These are phyloP conservation scores for Populus alba DNA, from an alignment of 345 rosid genomes.

Conservation along the genomic window DNA sequence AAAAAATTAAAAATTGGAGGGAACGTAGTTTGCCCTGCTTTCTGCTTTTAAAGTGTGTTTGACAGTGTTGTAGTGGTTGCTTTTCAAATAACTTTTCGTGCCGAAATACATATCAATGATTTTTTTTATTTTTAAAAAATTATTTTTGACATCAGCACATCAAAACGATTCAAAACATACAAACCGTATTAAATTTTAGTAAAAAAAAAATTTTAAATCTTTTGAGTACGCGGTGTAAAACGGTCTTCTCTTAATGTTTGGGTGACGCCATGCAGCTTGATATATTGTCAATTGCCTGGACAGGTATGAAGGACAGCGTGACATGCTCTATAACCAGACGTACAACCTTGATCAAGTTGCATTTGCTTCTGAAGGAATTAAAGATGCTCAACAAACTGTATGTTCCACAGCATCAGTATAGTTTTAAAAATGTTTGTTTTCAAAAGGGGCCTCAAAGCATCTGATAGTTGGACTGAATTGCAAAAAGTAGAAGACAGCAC, in stretches of 20 bases:
- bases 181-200: too few relatives aligned
- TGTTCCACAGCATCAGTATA: slow-evolving; percentile 12
- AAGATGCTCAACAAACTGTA: slow-evolving; percentile 99
- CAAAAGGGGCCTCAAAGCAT: not conserved
- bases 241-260: not conserved
- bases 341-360: slow-evolving; percentile 99
- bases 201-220: too few relatives aligned
- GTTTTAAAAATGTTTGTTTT: not conserved
- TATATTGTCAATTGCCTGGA: not conserved
- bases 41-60: too few relatives aligned
- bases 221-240: too few relatives aligned
- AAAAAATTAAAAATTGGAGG: too few relatives aligned
- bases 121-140: too few relatives aligned
- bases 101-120: too few relatives aligned
- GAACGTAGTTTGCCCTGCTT: too few relatives aligned
- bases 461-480: not conserved
- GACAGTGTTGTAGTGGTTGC: too few relatives aligned
- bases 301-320: slow-evolving; percentile 99
- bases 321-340: slow-evolving; percentile 94
- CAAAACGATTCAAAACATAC: too few relatives aligned
- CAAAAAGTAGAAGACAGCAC: not conserved
- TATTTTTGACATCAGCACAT: too few relatives aligned
- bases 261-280: not conserved
- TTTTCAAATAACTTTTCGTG: too few relatives aligned
- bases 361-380: slow-evolving; percentile 97